phyloP scores from a whole-genome alignment of 139 green algal species.

The Desmodesmus armatus region DNA sequence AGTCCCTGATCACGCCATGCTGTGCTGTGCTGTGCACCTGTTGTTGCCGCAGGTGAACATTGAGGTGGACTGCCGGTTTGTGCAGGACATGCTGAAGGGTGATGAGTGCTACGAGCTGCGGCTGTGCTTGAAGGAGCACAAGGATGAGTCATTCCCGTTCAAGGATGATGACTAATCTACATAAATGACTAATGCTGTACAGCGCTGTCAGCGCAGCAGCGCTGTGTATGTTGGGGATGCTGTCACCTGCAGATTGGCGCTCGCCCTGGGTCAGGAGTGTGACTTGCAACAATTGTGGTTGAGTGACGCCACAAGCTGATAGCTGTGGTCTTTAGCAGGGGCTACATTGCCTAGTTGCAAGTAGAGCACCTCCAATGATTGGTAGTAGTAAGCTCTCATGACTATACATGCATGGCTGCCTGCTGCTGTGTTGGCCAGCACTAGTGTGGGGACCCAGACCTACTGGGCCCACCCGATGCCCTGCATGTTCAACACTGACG shows the following conservation, averaged over 20 bases:
- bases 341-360: neutral
- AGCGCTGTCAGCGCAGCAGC: neutral
- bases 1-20: neutral
- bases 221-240: no score
- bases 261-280: neutral
- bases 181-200: no score
- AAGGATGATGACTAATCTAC: constrained; percentile 91
- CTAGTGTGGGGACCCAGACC: no score
- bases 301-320: no score
- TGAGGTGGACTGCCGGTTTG: constrained; percentile 82
- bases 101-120: constrained; percentile 91
- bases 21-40: neutral
- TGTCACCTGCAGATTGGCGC: neutral
- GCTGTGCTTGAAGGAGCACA: constrained; percentile 78
- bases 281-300: neutral
- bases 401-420: no score
- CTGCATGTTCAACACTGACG: no score
- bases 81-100: constrained; percentile 86
- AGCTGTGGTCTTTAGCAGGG: no score
- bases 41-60: constrained; percentile 82
- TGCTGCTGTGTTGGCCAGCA: no score
- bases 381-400: no score
- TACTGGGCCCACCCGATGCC: no score
- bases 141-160: constrained; percentile 90
- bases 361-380: no score